phyloP scores from a whole-genome alignment of 306 rosid genomes.

The Sicyos baderoa region DNA sequence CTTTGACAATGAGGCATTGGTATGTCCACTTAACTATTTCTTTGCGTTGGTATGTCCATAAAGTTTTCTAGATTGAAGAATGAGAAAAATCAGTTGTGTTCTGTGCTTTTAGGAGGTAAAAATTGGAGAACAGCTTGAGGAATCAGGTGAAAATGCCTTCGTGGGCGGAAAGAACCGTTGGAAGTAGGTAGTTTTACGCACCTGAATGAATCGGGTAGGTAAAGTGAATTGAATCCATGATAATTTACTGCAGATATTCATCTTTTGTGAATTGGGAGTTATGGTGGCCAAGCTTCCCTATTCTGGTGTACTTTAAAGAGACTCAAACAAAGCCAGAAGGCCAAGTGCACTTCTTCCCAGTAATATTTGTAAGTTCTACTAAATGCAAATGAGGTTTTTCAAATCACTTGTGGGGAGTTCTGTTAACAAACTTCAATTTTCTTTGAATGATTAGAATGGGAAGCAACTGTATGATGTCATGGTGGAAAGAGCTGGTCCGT shows the following conservation, averaged over 20 bases:
- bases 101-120: constrained; percentile 61
- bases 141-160: constrained; percentile 84
- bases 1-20: constrained; percentile 78
- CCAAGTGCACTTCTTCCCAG: constrained; percentile 89
- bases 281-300: constrained; percentile 97
- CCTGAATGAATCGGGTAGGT: background rate
- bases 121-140: constrained; percentile 74
- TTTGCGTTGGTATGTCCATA: constrained; percentile 70
- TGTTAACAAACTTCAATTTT: constrained; percentile 17
- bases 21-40: constrained; percentile 42
- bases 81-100: background rate
- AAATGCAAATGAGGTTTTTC: background rate
- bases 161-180: constrained; percentile 94
- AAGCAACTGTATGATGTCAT: constrained; percentile 77
- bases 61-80: constrained; percentile 11
- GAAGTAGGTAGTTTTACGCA: constrained; percentile 52
- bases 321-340: constrained; percentile 92
- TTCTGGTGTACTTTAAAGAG: constrained; percentile 90
- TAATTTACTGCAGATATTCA: constrained; percentile 52
- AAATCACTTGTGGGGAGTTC: background rate
- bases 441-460: constrained; percentile 53
- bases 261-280: constrained; percentile 93
- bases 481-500: constrained; percentile 97
- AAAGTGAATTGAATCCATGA: constrained; percentile 21
- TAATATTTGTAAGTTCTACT: constrained; percentile 64